A percentile compares a stretch with the other conserved stretches of the same genome.
These are phyloP conservation scores for Omphalea diandra DNA, from an alignment of 441 rosid species.

Conservation along the genomic window DNA sequence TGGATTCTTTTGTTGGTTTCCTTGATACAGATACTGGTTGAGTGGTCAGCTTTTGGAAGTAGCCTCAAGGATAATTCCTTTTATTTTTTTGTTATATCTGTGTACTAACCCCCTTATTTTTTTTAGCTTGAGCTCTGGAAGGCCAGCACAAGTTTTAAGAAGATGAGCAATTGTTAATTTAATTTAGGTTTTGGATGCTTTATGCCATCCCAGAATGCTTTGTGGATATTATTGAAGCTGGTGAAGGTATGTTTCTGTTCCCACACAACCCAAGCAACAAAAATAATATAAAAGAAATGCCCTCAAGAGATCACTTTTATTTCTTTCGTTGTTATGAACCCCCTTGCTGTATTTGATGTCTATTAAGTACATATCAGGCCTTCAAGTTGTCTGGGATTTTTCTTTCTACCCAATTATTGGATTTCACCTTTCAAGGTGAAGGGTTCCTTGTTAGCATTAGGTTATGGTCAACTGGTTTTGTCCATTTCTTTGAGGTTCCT, in stretches of 20 bases:
- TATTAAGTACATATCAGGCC: too few species aligned
- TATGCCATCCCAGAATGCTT: slow-evolving; percentile 19
- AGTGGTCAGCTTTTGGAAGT: slow-evolving; percentile 33
- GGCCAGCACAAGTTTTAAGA: slow-evolving; percentile 25
- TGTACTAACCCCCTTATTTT: slow-evolving; percentile 30
- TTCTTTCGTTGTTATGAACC: not conserved
- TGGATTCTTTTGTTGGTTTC: slow-evolving; percentile 38
- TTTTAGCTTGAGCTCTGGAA: slow-evolving; percentile 40
- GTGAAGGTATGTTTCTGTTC: slow-evolving; percentile 43
- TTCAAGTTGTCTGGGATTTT: too few species aligned
- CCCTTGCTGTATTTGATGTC: not conserved
- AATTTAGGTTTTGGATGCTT: slow-evolving; percentile 29
- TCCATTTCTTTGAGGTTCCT: too few species aligned
- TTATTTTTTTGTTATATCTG: slow-evolving; percentile 23
- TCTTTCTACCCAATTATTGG: too few species aligned
- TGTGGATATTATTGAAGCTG: slow-evolving; percentile 31
- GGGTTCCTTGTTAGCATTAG: too few species aligned
- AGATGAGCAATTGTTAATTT: slow-evolving; percentile 30
- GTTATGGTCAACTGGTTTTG: too few species aligned
- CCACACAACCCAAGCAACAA: not conserved
- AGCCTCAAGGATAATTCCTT: slow-evolving; percentile 31
- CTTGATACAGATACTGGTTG: slow-evolving; percentile 43
- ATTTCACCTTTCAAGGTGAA: too few species aligned
- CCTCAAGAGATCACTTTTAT: not conserved
- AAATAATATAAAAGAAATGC: not conserved